Base-by-base conservation (phyloP, 2,329 filamentous ascomycete genomes). In the Aspergillus hortae region DNA sequence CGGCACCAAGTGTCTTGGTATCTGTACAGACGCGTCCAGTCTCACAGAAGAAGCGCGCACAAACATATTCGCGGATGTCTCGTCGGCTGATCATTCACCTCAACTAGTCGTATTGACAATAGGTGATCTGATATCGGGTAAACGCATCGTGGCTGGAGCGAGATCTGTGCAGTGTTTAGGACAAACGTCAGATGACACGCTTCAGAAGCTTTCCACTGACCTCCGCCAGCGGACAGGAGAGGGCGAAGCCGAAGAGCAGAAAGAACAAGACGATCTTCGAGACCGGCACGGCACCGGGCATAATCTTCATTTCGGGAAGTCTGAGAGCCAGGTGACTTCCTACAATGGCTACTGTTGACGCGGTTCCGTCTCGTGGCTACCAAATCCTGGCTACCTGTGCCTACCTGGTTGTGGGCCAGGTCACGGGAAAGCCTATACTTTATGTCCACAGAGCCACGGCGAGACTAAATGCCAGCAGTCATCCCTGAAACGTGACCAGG, bases 181-280 rank as follows among this genome's bases (percentile, higher is more conserved):
- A 4, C 68, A 69, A 35, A 75, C 66, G 3, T 67, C 65, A n/a
- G 63, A 69, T 60, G 59, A 61, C 17, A 64, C 65, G 33, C 49
- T 70, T 30, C 63, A 68, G 50, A 56, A 60, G 38, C 49, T 66
- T 33, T 64, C 62, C 27, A 57, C 54, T 3, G 55, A 44, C 1
- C 47, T 43, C 10, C 40, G n/a, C 15, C n/a, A 36, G 15, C 2
- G 25, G 15, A 32, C 17, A 12, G 11, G 17, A 19, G 40, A 42
- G 17, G 44, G 30, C 23, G 27, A 46, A 4, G 15, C 17, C 10
- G n/a, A 30, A 4, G 17, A 15, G 17, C 32, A 30, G 27, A 46
- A 6, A 46, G 44, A 17, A 46, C 27, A 11, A n/a, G 32, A 21
- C 33, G 17, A 32, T 17, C 35, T 46, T 35, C 44, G 32, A n/a